These are phyloP conservation scores for Xylariomycetidae sp. DNA, from an alignment of 2,329 filamentous ascomycete genomes.

Conservation along the genomic window DNA sequence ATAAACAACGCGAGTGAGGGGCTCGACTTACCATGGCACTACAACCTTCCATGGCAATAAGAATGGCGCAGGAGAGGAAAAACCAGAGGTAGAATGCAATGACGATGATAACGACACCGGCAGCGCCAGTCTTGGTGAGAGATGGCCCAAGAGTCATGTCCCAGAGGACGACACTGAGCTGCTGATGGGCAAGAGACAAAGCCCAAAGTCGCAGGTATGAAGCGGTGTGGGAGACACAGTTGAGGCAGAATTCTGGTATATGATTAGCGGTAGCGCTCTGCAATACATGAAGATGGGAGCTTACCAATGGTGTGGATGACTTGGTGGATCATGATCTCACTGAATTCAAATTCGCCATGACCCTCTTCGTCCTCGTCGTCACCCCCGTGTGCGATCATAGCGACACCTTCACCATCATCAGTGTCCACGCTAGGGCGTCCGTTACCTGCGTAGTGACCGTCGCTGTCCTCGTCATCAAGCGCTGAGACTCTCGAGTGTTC, in stretches of 20 bases:
- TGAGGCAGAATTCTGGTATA: slow-evolving; percentile 85
- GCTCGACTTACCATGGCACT: slow-evolving; percentile 58
- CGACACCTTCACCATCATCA: slow-evolving; percentile 60
- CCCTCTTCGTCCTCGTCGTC: slow-evolving; percentile 72
- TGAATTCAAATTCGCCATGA: slow-evolving; percentile 96
- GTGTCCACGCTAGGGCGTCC: slow-evolving; percentile 63
- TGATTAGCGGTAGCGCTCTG: slow-evolving; percentile 18
- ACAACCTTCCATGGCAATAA: slow-evolving; percentile 80
- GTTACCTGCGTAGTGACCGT: slow-evolving; percentile 50
- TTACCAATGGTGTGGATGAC: slow-evolving; percentile 96
- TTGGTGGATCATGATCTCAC: slow-evolving; percentile 97
- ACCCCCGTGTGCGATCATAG: slow-evolving; percentile 38
- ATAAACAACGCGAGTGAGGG: neutral
- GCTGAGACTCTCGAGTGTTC: slow-evolving; percentile 86
- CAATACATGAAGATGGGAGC: slow-evolving; percentile 26
- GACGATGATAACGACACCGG: slow-evolving; percentile 77
- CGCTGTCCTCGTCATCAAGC: slow-evolving; percentile 80
- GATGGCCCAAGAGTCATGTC: slow-evolving; percentile 85
- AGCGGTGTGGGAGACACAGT: slow-evolving; percentile 97
- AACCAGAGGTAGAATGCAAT: slow-evolving; percentile 88
- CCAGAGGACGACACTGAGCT: slow-evolving; percentile 95
- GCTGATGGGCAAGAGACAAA: slow-evolving; percentile 92
- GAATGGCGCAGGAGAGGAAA: slow-evolving; percentile 68
- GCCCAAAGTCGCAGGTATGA: slow-evolving; percentile 99
- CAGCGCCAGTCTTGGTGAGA: slow-evolving; percentile 59